Conservation (phyloP, 2,329 filamentous ascomycete genomes). For the Diaporthe amygdali region DNA sequence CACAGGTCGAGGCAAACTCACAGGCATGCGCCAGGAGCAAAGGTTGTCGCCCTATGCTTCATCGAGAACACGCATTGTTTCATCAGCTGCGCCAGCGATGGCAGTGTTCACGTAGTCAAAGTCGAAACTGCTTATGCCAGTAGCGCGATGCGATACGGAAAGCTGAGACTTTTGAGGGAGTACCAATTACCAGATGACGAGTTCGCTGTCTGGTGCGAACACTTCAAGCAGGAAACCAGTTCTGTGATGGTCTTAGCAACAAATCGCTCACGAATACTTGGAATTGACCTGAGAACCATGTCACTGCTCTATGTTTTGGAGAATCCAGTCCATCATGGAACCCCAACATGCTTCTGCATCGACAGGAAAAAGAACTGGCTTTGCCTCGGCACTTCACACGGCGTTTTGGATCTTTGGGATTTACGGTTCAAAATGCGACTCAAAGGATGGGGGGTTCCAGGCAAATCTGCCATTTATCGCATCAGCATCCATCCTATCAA, state of each 20-base stretch:
- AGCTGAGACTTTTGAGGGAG: constrained; percentile 76
- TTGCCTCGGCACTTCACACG: constrained; percentile 88
- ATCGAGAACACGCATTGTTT: constrained; percentile 95
- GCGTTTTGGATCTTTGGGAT: constrained; percentile 94
- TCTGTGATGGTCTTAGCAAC: constrained; percentile 90
- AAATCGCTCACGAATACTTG: constrained; percentile 81
- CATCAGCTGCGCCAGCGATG: constrained; percentile 87
- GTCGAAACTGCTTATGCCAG: constrained; percentile 61
- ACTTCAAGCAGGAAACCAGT: constrained; percentile 81
- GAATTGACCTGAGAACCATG: constrained; percentile 89
- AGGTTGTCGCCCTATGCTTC: constrained; percentile 84
- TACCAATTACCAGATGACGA: constrained; percentile 75
- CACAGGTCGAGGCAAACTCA: constrained; percentile 88
- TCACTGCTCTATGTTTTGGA: constrained; percentile 77
- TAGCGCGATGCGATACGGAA: constrained; percentile 74
- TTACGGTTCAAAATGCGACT: constrained; percentile 90
- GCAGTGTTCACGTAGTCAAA: constrained; percentile 87
- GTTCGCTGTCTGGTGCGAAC: constrained; percentile 87
- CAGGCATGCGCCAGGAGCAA: constrained; percentile 72
- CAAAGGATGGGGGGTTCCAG: constrained; percentile 86
- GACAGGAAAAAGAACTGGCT: constrained; percentile 90
- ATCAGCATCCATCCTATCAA: constrained; percentile 79
- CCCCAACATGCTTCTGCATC: constrained; percentile 88
- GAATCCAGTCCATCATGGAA: constrained; percentile 91
- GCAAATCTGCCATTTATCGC: constrained; percentile 79